Evolutionary conservation across 352 stramenopile genomes (phyloP).

Genomic region (Pythium diclinum): DNA sequence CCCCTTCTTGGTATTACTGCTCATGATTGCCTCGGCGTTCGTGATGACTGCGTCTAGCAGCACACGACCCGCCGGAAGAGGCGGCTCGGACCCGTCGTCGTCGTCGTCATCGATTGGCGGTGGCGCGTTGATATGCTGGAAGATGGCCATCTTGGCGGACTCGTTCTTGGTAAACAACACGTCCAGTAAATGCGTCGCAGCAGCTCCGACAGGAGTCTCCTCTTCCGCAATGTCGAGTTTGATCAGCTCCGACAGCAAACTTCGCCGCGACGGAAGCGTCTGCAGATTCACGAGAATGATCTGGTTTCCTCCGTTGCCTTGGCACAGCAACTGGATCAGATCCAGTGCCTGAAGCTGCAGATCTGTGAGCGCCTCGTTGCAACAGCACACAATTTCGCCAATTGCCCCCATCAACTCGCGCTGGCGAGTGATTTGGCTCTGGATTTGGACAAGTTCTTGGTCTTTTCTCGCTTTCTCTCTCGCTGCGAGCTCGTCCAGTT

Average conservation of each 20-base stretch:
- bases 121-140: conserved; percentile 63
- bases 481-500: conserved; percentile 51
- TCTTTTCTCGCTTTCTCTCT: conserved; percentile 50
- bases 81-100: conserved; percentile 1
- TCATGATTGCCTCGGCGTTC: conserved; percentile 46
- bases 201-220: conserved; percentile 56
- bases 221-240: conserved; percentile 56
- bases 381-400: conserved; percentile 61
- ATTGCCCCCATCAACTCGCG: conserved; percentile 55
- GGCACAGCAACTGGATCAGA: conserved; percentile 50
- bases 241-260: conserved; percentile 55
- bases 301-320: conserved; percentile 59
- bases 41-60: conserved; percentile 49
- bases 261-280: conserved; percentile 39
- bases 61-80: conserved; percentile 40
- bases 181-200: conserved; percentile 56
- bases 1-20: conserved; percentile 11
- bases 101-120: conserved; percentile 32
- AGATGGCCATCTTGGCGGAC: conserved; percentile 57
- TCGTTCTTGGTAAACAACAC: conserved; percentile 63
- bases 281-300: conserved; percentile 69
- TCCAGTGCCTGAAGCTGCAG: conserved; percentile 63
- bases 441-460: conserved; percentile 44
- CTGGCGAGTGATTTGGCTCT: conserved; percentile 63
- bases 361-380: conserved; percentile 43